Base-by-base conservation (phyloP, 2,329 filamentous ascomycete species). In the Didymosphaeria variabile region DNA sequence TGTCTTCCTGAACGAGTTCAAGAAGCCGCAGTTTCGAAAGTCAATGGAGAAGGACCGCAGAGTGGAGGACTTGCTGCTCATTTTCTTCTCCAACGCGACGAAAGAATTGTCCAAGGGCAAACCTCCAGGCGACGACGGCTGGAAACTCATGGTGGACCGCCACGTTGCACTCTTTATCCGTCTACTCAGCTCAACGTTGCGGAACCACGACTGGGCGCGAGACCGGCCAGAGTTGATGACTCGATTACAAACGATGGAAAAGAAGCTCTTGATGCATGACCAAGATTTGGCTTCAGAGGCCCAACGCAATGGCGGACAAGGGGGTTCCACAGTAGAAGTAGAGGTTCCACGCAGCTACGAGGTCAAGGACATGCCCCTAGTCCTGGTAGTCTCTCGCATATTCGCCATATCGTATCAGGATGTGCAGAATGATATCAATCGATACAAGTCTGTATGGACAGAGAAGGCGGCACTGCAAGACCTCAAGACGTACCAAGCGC, bases 331-430 rank as follows among this genome's bases (percentile, higher is more conserved):
- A 9, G 85, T 95, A 65, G 94, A 97, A 77, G 91, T 94, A 23
- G 85, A 91, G 59, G 87, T 93, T 2, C 93, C 94, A 12, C 82
- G 96, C 60, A 95, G 89, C 73, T 92, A 97, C 78, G 92, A 97
- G 78, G 90, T 98, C 74, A 97, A 95, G 79, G 95, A 99, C 75
- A 99, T 99, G 95, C 90, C 90, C 40, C 86, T 97, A 80, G 95
- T 97, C 31, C 90, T 95, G 76, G 87, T 90, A 38, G 94, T 99
- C 29, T 91, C 91, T 54, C 90, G 86, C 70, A 91, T 97, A 65
- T 99, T 98, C 79, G 91, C 91, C 47, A 85, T 94, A 61, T 88
- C 89, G 46, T 88, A 91, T 67, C 88, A 89, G 1, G 89, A 95
- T 67, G 90, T 94, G 6, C 95, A 99, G 80, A 86, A 87, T 46